A percentile compares a stretch with the other conserved stretches of the same genome.
phyloP scores from a whole-genome alignment of 2,329 filamentous ascomycete genomes.

The Sporothrix luriei region DNA sequence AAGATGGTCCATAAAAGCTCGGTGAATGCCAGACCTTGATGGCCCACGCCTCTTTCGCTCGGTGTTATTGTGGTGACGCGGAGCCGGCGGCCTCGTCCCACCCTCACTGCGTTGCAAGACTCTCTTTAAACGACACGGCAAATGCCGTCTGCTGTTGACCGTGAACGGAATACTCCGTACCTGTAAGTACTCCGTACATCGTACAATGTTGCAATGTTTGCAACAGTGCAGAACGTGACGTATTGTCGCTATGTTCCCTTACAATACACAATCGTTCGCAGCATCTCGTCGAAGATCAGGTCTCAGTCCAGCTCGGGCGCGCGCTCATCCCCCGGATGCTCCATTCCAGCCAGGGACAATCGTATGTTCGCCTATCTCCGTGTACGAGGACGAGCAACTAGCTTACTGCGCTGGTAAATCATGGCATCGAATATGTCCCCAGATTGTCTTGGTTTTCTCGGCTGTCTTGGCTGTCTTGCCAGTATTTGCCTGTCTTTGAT shows the following conservation, averaged over 20 bases:
- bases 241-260: background rate
- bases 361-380: background rate
- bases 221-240: background rate
- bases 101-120: background rate
- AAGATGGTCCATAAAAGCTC: background rate
- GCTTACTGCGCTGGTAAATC: too few relatives aligned
- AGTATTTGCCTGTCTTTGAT: background rate
- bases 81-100: too few relatives aligned
- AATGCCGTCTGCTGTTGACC: background rate
- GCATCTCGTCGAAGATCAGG: background rate
- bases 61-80: slow-evolving; percentile 6
- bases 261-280: background rate
- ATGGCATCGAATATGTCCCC: slow-evolving; percentile 3
- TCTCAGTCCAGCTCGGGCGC: slow-evolving; percentile 15
- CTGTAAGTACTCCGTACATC: background rate
- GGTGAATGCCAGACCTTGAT: background rate
- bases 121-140: background rate
- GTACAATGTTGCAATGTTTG: too few relatives aligned
- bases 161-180: too few relatives aligned
- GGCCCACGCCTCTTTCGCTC: background rate
- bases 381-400: background rate
- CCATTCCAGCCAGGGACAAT: slow-evolving; percentile 10
- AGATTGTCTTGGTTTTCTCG: background rate
- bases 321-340: slow-evolving; percentile 5
- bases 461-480: background rate